Percentiles rank a stretch among this genome's conserved stretches.
Conservation (phyloP, 768 basidiomycete genomes). For the Trametes villosa region DNA sequence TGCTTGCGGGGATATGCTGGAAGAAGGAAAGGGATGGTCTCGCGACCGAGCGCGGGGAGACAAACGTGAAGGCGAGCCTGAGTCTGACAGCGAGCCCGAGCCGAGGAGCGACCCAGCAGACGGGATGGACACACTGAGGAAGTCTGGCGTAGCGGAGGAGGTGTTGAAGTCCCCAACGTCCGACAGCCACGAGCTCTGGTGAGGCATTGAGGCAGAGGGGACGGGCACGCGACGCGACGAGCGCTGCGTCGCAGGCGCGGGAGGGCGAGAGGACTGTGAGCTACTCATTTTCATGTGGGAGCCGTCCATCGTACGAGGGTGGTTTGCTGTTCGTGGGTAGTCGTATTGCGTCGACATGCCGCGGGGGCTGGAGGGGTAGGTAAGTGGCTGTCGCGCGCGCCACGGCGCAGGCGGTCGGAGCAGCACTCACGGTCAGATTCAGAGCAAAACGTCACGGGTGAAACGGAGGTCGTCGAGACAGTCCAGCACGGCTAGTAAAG, state of each 20-base stretch:
- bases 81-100: constrained; percentile 16
- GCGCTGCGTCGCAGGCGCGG: not conserved
- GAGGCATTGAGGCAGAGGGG: constrained; percentile 15
- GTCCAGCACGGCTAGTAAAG: constrained; percentile 18
- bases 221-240: constrained; percentile 12
- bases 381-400: not conserved
- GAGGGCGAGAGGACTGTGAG: constrained; percentile 5
- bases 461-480: constrained; percentile 19
- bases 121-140: constrained; percentile 10
- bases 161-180: constrained; percentile 12
- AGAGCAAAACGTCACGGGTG: constrained; percentile 8
- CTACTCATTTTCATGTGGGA: constrained; percentile 12
- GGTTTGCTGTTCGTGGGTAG: constrained; percentile 17
- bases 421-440: constrained; percentile 4
- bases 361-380: not conserved
- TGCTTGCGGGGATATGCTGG: constrained; percentile 1
- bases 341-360: constrained; percentile 25
- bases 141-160: not conserved
- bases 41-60: constrained; percentile 13
- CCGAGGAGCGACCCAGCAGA: constrained; percentile 11
- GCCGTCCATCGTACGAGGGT: constrained; percentile 10
- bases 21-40: constrained; percentile 14
- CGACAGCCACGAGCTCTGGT: constrained; percentile 15
- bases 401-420: not conserved
- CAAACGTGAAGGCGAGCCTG: constrained; percentile 9